A percentile compares a stretch with the other conserved stretches of the same genome.
Conservation (phyloP, 106 monocot species). For the Dendrobium nobile region DNA sequence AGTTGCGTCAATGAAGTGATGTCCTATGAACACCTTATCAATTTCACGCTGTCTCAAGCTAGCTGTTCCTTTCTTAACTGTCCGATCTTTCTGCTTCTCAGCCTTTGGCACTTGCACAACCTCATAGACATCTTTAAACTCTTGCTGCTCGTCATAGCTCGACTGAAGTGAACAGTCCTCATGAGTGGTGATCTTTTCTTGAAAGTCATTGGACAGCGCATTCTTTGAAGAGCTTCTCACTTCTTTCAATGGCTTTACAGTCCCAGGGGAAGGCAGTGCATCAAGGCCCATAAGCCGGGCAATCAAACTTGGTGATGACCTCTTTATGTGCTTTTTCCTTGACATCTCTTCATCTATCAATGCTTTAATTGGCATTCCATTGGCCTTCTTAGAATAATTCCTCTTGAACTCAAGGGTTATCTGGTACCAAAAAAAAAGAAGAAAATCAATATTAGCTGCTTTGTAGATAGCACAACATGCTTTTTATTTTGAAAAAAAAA, state of each 20-base stretch:
- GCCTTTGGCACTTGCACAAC: constrained; percentile 42
- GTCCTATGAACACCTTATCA: constrained; percentile 31
- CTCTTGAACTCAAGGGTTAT: constrained; percentile 19
- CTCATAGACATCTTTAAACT: constrained; percentile 86
- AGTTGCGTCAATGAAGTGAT: constrained; percentile 44
- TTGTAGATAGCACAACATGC: not conserved
- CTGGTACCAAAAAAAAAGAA: constrained; percentile 1
- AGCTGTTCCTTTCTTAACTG: constrained; percentile 3
- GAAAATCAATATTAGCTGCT: not conserved
- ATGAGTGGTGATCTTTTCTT: constrained; percentile 14
- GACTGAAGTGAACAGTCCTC: constrained; percentile 15
- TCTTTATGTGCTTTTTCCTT: constrained; percentile 33
- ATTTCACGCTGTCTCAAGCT: constrained; percentile 19
- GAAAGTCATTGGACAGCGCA: constrained; percentile 15
- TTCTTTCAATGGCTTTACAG: constrained; percentile 23
- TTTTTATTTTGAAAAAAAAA: not conserved
- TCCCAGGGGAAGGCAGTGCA: constrained; percentile 36
- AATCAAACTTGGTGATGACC: constrained; percentile 47
- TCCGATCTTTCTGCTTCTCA: constrained; percentile 22
- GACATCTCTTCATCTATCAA: constrained; percentile 35
- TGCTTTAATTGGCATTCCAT: constrained; percentile 30
- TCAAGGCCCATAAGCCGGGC: constrained; percentile 85
- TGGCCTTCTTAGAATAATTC: constrained; percentile 23
- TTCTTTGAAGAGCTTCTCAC: constrained; percentile 7
- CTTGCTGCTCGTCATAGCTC: constrained; percentile 29